phyloP scores from a whole-genome alignment of 148 eudicot species.

The Polygonum maritimum region DNA sequence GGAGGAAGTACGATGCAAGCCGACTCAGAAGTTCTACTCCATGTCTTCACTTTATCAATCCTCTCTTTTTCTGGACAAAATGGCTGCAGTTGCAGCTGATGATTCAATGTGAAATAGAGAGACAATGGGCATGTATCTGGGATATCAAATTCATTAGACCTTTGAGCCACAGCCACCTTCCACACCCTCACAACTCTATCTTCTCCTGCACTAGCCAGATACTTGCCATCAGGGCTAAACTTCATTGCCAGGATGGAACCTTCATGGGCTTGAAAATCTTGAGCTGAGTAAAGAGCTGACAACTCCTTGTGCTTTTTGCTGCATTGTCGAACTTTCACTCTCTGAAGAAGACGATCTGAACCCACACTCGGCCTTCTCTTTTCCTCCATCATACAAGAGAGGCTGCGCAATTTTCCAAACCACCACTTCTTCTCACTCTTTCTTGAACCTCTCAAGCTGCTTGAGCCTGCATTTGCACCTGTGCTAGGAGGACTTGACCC shows the following conservation, averaged over 20 bases:
- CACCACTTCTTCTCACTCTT: conserved; percentile 45
- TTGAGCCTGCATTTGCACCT: conserved; percentile 17
- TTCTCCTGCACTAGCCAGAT: conserved; percentile 84
- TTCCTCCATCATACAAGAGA: conserved; percentile 34
- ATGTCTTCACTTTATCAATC: conserved; percentile 24
- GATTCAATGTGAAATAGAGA: conserved; percentile 66
- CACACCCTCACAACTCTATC: conserved; percentile 76
- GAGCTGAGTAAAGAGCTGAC: conserved; percentile 68
- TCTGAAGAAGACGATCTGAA: conserved; percentile 25
- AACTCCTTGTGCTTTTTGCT: conserved; percentile 62
- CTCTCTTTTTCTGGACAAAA: conserved; percentile 37
- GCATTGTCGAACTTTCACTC: conserved; percentile 55
- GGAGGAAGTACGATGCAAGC: conserved; percentile 82
- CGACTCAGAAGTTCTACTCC: conserved; percentile 51
- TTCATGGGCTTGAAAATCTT: conserved; percentile 74
- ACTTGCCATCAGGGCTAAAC: conserved; percentile 76
- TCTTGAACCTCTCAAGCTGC: conserved; percentile 12
- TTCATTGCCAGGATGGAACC: conserved; percentile 84
- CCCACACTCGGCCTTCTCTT: conserved; percentile 20
- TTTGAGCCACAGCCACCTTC: conserved; percentile 70
- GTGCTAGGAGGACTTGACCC: conserved; percentile 25
- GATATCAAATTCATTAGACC: conserved; percentile 50
- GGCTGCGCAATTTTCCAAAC: conserved; percentile 42
- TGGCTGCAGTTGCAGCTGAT: conserved; percentile 52
- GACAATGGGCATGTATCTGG: conserved; percentile 73